phyloP scores from a whole-genome alignment of 805 yeast species.

The Saccharomyces eubayanus region DNA sequence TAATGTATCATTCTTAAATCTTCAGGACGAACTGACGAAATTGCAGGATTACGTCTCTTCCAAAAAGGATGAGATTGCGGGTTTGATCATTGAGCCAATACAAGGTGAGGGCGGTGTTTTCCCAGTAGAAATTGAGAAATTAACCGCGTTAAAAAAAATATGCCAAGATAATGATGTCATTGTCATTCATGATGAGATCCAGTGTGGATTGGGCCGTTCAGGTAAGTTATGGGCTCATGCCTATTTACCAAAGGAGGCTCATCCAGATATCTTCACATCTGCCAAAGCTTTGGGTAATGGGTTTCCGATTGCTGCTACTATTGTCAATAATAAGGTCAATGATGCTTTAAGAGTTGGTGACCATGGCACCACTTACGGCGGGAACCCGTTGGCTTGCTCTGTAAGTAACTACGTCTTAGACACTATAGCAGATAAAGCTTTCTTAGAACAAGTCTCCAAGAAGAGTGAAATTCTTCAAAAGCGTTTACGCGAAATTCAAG shows the following conservation, averaged over 20 bases:
- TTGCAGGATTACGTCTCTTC: slow-evolving; percentile 15
- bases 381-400: slow-evolving; percentile 86
- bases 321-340: slow-evolving; percentile 76
- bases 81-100: slow-evolving; percentile 90
- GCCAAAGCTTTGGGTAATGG: slow-evolving; percentile 98
- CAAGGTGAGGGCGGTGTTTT: slow-evolving; percentile 98
- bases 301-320: slow-evolving; percentile 89
- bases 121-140: slow-evolving; percentile 54
- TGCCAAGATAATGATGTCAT: slow-evolving; percentile 65
- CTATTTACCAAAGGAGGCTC: slow-evolving; percentile 64
- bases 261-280: slow-evolving; percentile 88
- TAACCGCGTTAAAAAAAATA: slow-evolving; percentile 53
- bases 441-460: slow-evolving; percentile 50
- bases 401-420: slow-evolving; percentile 71
- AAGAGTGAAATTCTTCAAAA: slow-evolving; percentile 51
- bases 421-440: slow-evolving; percentile 50
- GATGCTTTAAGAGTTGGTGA: slow-evolving; percentile 74
- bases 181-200: slow-evolving; percentile 90
- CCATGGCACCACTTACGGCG: slow-evolving; percentile 97
- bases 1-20: slow-evolving; percentile 47
- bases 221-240: slow-evolving; percentile 93
- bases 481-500: slow-evolving; percentile 43
- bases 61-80: slow-evolving; percentile 48
- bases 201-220: slow-evolving; percentile 90
- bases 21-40: slow-evolving; percentile 30